Base-by-base conservation (phyloP, 1,139 yeast species). In the Sugiyamaella novakii region DNA sequence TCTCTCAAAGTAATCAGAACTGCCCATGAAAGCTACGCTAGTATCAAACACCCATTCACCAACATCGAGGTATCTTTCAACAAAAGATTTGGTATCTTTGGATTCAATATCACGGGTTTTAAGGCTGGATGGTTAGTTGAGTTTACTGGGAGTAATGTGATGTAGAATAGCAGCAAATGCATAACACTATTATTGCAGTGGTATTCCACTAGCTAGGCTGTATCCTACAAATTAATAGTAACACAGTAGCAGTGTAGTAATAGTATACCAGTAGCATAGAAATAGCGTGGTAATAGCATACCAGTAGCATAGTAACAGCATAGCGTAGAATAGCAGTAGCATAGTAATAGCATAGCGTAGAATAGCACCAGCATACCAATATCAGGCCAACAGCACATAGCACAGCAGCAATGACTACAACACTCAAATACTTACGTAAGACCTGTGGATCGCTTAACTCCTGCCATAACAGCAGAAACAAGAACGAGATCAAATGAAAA, bases 21-120 rank as follows among this genome's bases (percentile, higher is more conserved):
- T 75, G 42, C 84, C 81, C 74, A 88, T 78, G 57, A 80, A 76
- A 4, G 88, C 86, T 11, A 85, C 83, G 31, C 87, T 73, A 51
- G 79, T 77, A 63, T 89, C 96, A 60, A 84, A 82, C 3, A 86
- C 72, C 66, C 81, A 80, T 62, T 92, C 98, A n/a, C 98, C 98
- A 28, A 84, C 68, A 50, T 81, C 85, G 57, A 92, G 76, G 64
- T 88, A 92, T 61, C 81, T 84, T 29, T 72, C 71, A 14, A 83
- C 72, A 61, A 84, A 83, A 37, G 77, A 74, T 60, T 77, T 77
- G 10, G 84, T 71, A 33, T 83, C 84, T 44, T 79, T 62, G 46
- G 67, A 65, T 43, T 72, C 76, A 33, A 72, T 64, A 17, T 59
- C 54, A 34, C 54, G 57, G 8, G 74, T 65, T 53, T 68, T 68